Evolutionary conservation across 352 stramenopile species (phyloP).

Genomic region (Pythium biforme): DNA sequence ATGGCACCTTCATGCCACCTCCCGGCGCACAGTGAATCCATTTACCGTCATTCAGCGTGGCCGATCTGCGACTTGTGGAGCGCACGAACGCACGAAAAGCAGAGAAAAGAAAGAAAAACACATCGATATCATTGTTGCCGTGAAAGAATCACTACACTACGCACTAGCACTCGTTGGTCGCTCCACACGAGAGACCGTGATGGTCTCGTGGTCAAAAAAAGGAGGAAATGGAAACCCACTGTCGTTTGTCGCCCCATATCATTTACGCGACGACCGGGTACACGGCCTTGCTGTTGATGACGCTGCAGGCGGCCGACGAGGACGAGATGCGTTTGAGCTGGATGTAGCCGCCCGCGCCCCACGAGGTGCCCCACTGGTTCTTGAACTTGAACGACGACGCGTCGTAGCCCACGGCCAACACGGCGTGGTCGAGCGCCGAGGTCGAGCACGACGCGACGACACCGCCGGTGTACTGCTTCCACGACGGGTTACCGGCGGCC

Average conservation of each 20-base stretch:
- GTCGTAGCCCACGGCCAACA: constrained; percentile 95
- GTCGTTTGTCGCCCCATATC: no score
- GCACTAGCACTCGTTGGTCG: neutral
- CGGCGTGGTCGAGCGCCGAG: constrained; percentile 82
- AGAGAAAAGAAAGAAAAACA: neutral
- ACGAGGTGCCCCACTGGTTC: constrained; percentile 96
- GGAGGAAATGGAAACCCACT: neutral
- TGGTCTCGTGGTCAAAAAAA: neutral
- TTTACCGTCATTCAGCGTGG: no score
- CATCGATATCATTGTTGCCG: neutral
- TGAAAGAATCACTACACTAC: neutral
- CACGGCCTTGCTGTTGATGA: constrained; percentile 18
- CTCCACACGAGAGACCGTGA: neutral
- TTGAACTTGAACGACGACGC: constrained; percentile 92
- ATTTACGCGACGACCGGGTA: constrained; percentile 14
- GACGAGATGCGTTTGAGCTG: constrained; percentile 60
- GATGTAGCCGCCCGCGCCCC: constrained; percentile 95
- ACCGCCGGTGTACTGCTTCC: constrained; percentile 97
- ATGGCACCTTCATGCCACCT: no score
- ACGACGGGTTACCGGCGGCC: constrained; percentile 91
- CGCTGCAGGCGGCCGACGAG: constrained; percentile 10
- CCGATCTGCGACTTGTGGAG: no score
- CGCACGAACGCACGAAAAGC: no score
- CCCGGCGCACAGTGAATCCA: no score
- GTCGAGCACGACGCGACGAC: constrained; percentile 52